Evolutionary conservation across 345 rosid species (phyloP).

Genomic region (Brassica juncea): DNA sequence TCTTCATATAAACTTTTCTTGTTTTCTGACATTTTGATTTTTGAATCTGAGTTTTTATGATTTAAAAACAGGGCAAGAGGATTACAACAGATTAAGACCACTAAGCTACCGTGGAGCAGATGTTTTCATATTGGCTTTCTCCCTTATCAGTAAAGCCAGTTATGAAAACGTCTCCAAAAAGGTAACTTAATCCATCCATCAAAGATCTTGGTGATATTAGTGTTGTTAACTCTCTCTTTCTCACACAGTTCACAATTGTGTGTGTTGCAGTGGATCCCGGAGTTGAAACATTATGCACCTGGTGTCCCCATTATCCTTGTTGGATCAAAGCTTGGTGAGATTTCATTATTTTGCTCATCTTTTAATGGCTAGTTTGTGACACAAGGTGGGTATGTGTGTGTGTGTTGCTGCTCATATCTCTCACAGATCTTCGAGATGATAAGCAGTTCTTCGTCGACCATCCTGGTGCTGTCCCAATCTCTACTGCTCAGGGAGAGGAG

Average conservation of each 20-base stretch:
- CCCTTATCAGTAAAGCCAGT: constrained; percentile 99
- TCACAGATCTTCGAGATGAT: constrained; percentile 88
- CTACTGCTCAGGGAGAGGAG: constrained; percentile 90
- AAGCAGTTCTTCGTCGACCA: constrained; percentile 84
- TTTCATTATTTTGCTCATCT: neutral
- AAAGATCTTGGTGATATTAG: neutral
- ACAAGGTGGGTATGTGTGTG: neutral
- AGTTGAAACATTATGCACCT: constrained; percentile 91
- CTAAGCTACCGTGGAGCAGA: constrained; percentile 95
- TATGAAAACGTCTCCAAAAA: constrained; percentile 94
- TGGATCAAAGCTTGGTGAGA: constrained; percentile 93
- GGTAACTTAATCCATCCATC: constrained; percentile 39
- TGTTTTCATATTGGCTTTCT: constrained; percentile 91
- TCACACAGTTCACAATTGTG: constrained; percentile 7
- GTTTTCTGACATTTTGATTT: neutral
- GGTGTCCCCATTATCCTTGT: constrained; percentile 90
- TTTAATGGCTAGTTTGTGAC: neutral
- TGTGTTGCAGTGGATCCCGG: constrained; percentile 90
- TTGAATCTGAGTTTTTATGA: neutral
- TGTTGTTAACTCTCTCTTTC: neutral
- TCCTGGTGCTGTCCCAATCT: constrained; percentile 90
- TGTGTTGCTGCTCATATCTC: constrained; percentile 23
- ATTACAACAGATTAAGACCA: constrained; percentile 90
- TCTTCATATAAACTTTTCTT: neutral
- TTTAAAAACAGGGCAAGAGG: constrained; percentile 72